These are phyloP conservation scores for Stagonosporopsis cucurbitacearum DNA, from an alignment of 2,329 filamentous ascomycete genomes.

Conservation along the genomic window DNA sequence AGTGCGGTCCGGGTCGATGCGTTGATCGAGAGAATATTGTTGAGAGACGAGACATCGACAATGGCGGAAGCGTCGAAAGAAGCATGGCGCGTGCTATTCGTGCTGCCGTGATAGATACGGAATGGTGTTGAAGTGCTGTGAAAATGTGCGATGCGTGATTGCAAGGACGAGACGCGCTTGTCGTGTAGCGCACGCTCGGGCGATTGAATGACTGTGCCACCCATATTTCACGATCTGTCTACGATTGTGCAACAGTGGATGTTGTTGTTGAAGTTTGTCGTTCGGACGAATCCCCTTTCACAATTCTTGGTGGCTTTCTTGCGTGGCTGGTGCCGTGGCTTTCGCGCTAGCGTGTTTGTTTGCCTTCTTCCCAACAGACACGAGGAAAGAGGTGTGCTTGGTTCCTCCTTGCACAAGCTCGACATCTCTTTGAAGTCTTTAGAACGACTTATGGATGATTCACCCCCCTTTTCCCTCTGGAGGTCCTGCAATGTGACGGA, in stretches of 20 bases:
- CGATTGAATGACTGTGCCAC: background rate
- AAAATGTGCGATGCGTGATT: conserved; percentile 32
- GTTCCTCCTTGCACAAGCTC: background rate
- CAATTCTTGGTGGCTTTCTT: too few species aligned
- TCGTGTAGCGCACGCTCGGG: conserved; percentile 18
- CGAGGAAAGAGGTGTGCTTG: background rate
- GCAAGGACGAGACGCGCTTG: conserved; percentile 30
- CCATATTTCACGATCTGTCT: background rate
- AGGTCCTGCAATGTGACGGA: background rate
- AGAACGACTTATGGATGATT: background rate
- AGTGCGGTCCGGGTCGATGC: conserved; percentile 59
- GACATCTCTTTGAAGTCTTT: background rate
- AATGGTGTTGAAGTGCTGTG: conserved; percentile 37
- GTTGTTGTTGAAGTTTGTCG: background rate
- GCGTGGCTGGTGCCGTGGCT: background rate
- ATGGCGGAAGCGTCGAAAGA: conserved; percentile 47
- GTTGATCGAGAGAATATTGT: conserved; percentile 68
- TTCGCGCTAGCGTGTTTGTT: background rate
- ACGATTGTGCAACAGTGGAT: background rate
- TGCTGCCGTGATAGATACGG: conserved; percentile 73
- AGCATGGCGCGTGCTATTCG: conserved; percentile 72
- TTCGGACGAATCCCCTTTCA: background rate
- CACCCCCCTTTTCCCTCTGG: background rate
- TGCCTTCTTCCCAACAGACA: background rate
- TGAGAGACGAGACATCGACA: conserved; percentile 70